These are phyloP conservation scores for Cordyceps tenuipes DNA, from an alignment of 2,329 filamentous ascomycete species.

Conservation along the genomic window DNA sequence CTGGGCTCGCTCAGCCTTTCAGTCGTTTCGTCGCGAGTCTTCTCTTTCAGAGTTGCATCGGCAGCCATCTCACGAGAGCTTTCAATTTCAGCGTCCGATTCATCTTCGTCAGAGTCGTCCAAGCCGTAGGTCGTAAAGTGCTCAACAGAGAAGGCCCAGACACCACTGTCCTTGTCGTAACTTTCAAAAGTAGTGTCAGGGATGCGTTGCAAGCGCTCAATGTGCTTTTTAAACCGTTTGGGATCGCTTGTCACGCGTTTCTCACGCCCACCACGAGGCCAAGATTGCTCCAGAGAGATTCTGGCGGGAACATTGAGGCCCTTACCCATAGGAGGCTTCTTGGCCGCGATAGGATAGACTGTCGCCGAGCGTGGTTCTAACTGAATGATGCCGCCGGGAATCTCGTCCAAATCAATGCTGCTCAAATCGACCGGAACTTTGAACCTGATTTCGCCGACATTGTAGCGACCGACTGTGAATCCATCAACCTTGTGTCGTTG, in stretches of 20 bases:
- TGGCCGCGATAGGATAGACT: constrained; percentile 68
- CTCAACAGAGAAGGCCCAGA: constrained; percentile 89
- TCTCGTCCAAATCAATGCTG: constrained; percentile 67
- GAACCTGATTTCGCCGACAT: constrained; percentile 76
- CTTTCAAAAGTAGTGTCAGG: constrained; percentile 71
- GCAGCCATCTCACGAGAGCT: constrained; percentile 21
- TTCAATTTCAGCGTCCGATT: constrained; percentile 41
- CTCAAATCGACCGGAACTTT: constrained; percentile 75
- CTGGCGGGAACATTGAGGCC: constrained; percentile 86
- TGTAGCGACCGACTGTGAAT: constrained; percentile 75
- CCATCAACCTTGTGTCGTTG: constrained; percentile 66
- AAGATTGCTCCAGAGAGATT: constrained; percentile 86
- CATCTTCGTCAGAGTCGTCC: constrained; percentile 64
- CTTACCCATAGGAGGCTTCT: constrained; percentile 78
- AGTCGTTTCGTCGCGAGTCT: constrained; percentile 16
- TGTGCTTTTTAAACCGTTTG: constrained; percentile 69
- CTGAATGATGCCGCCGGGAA: constrained; percentile 68
- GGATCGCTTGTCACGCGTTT: constrained; percentile 46
- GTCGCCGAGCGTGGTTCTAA: constrained; percentile 74
- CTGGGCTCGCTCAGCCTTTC: constrained; percentile 40
- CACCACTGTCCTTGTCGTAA: constrained; percentile 71
- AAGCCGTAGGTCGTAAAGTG: constrained; percentile 96
- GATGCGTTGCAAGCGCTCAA: constrained; percentile 72
- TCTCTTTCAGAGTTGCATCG: constrained; percentile 23
- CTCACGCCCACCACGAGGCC: constrained; percentile 61